These are phyloP conservation scores for Pleurotus tuoliensis DNA, from an alignment of 768 basidiomycete genomes.

Conservation along the genomic window DNA sequence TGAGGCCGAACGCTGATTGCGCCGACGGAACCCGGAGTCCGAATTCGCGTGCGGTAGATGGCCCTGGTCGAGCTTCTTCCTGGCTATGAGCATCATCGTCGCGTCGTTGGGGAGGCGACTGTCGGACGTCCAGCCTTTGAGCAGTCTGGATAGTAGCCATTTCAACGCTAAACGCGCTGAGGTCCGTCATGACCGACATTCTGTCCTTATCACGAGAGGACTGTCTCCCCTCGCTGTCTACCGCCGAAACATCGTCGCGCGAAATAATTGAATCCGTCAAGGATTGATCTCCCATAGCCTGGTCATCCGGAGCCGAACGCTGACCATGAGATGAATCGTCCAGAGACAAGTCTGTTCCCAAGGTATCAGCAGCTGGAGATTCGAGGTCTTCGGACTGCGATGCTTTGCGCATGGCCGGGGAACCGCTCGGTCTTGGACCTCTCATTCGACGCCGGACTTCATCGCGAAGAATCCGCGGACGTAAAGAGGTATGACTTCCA, in stretches of 20 bases:
- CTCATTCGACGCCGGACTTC: conserved; percentile 48
- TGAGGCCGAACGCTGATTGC: conserved; percentile 23
- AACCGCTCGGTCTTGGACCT: conserved; percentile 10
- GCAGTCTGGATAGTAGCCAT: conserved; percentile 46
- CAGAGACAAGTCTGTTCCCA: too few species aligned
- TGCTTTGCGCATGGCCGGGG: background rate
- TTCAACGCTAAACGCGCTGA: conserved; percentile 44
- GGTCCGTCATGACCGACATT: conserved; percentile 33
- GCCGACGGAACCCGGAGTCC: conserved; percentile 19
- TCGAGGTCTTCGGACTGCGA: background rate
- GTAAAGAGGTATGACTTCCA: conserved; percentile 12
- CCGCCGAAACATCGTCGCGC: too few species aligned
- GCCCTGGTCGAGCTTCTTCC: conserved; percentile 19
- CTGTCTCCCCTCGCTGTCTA: background rate
- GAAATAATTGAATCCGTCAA: too few species aligned
- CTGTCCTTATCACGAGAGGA: conserved; percentile 27
- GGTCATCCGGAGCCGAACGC: too few species aligned
- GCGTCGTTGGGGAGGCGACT: background rate
- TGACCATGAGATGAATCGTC: too few species aligned
- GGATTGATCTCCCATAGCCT: too few species aligned
- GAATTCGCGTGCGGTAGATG: conserved; percentile 23
- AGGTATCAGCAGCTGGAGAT: too few species aligned
- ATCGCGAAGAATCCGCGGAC: conserved; percentile 47
- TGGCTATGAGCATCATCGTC: conserved; percentile 1
- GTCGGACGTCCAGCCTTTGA: conserved; percentile 28